phyloP scores from a whole-genome alignment of 2,329 filamentous ascomycete species.

The Cercospora beticola region DNA sequence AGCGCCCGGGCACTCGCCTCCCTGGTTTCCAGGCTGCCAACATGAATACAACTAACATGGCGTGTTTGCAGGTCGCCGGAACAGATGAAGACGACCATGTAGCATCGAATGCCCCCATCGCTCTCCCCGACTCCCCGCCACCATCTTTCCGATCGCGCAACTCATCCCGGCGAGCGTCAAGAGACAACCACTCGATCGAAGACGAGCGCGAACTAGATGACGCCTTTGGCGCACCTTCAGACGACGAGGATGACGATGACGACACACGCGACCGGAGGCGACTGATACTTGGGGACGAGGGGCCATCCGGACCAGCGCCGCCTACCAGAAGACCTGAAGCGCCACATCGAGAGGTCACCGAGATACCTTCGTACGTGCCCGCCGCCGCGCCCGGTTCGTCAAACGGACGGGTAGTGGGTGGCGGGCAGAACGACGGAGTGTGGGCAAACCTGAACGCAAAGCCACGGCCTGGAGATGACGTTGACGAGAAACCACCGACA shows the following conservation, averaged over 20 bases:
- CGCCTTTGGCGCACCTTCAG: slow-evolving; percentile 70
- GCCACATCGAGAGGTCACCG: slow-evolving; percentile 52
- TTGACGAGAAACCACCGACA: slow-evolving; percentile 92
- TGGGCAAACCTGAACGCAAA: slow-evolving; percentile 94
- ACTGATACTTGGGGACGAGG: slow-evolving; percentile 55
- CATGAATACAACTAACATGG: slow-evolving; percentile 18
- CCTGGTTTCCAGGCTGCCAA: slow-evolving; percentile 12
- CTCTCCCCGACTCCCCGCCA: slow-evolving; percentile 51
- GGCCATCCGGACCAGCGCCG: slow-evolving; percentile 13
- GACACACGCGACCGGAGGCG: slow-evolving; percentile 80
- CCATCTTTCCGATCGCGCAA: slow-evolving; percentile 88
- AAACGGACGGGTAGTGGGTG: slow-evolving; percentile 62
- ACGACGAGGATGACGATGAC: slow-evolving; percentile 69
- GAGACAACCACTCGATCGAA: slow-evolving; percentile 53
- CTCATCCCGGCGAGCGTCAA: slow-evolving; percentile 63
- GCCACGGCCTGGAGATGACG: slow-evolving; percentile 75
- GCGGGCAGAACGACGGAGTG: slow-evolving; percentile 78
- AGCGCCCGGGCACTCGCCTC: slow-evolving; percentile 21
- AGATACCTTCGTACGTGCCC: slow-evolving; percentile 54
- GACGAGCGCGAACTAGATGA: slow-evolving; percentile 85
- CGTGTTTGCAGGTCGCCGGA: slow-evolving; percentile 38
- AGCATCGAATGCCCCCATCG: slow-evolving; percentile 36
- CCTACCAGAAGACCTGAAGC: slow-evolving; percentile 34
- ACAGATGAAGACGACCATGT: slow-evolving; percentile 44
- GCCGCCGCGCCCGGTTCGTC: slow-evolving; percentile 37